These are phyloP conservation scores for Ustilago lituana DNA, from an alignment of 1,284 basidiomycete genomes.

Conservation along the genomic window DNA sequence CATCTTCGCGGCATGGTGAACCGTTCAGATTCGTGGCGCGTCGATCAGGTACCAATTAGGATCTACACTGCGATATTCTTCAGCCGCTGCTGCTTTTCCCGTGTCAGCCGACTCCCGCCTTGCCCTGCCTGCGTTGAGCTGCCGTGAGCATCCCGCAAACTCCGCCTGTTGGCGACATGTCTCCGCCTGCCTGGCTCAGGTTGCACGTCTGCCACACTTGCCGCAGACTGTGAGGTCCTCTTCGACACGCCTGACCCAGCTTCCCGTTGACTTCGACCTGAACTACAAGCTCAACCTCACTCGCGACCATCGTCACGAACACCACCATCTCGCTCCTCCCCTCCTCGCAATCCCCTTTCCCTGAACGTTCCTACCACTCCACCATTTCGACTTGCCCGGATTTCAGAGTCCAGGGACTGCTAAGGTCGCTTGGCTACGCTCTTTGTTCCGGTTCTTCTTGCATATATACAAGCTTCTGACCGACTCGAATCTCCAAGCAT, in stretches of 20 bases:
- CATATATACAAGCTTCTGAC: too few relatives aligned
- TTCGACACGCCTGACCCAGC: neutral
- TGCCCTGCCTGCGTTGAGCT: neutral
- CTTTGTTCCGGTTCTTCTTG: too few relatives aligned
- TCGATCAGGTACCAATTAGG: slow-evolving; percentile 20
- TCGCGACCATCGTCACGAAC: slow-evolving; percentile 3
- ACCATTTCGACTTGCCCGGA: too few relatives aligned
- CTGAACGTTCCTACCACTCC: too few relatives aligned
- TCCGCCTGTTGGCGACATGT: slow-evolving; percentile 3
- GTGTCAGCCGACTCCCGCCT: neutral
- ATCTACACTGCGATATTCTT: slow-evolving; percentile 1
- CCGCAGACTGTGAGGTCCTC: neutral
- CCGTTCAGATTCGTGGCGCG: slow-evolving; percentile 17
- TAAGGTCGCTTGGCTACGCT: too few relatives aligned
- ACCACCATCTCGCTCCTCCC: neutral
- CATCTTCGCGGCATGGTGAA: too few relatives aligned
- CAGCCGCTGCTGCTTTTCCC: slow-evolving; percentile 1
- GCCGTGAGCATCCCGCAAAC: slow-evolving; percentile 1
- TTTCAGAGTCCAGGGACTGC: too few relatives aligned
- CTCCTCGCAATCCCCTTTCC: slow-evolving; percentile 2
- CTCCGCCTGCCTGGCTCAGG: neutral
- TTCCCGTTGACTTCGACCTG: neutral
- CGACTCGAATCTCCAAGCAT: too few relatives aligned
- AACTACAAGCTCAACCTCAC: neutral
- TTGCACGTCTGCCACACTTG: too few relatives aligned